These are phyloP conservation scores for Tillandsia leiboldiana DNA, from an alignment of 176 grass and related monocot genomes.

Conservation along the genomic window DNA sequence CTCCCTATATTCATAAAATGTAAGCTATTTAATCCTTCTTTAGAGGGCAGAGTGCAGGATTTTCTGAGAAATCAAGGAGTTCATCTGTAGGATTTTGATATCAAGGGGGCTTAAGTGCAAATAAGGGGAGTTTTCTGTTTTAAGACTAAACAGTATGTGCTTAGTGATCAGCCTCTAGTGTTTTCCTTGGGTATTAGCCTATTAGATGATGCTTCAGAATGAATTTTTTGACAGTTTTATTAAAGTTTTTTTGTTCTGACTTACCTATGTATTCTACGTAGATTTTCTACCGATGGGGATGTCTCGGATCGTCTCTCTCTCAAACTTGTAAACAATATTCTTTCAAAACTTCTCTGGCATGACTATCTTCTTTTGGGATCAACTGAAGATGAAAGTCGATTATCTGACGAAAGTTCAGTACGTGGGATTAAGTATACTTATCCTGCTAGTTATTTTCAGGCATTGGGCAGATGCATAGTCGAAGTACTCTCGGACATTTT, in stretches of 20 bases:
- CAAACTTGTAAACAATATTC: conserved; percentile 52
- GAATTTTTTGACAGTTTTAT: too few relatives aligned
- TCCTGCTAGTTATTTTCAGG: conserved; percentile 56
- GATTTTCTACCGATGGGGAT: conserved; percentile 39
- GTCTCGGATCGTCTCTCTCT: conserved; percentile 26
- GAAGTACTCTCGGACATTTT: conserved; percentile 60
- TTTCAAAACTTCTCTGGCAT: conserved; percentile 55
- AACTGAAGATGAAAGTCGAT: conserved; percentile 19
- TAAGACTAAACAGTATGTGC: conserved; percentile 1
- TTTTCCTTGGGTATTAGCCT: neutral
- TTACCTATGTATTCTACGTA: conserved; percentile 17
- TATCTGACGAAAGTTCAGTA: conserved; percentile 31
- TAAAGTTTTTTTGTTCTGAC: neutral
- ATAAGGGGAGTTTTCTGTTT: too few relatives aligned
- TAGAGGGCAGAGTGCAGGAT: too few relatives aligned
- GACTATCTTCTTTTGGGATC: conserved; percentile 53
- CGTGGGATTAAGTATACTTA: conserved; percentile 14
- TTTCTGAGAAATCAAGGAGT: too few relatives aligned
- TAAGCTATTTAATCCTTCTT: too few relatives aligned
- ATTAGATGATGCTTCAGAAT: too few relatives aligned
- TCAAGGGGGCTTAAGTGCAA: too few relatives aligned
- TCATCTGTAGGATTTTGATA: too few relatives aligned
- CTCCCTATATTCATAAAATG: too few relatives aligned
- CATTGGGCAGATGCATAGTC: conserved; percentile 56
- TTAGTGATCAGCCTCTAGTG: conserved; percentile 2